Evolutionary conservation across 2,329 filamentous ascomycete species (phyloP).

Genomic region (Claviceps pusilla): DNA sequence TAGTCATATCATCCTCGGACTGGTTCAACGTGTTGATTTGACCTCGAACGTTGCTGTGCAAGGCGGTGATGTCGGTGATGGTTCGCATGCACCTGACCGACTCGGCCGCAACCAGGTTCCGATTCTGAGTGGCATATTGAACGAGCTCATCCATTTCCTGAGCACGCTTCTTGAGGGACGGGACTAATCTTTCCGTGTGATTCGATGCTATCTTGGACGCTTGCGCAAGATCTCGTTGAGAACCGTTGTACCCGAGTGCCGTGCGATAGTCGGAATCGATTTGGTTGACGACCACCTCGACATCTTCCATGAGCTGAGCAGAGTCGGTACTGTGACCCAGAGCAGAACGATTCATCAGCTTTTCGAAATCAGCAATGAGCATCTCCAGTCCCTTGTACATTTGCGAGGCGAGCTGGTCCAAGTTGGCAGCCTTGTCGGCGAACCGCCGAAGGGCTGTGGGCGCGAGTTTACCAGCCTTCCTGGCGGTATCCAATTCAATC

Average conservation of each 20-base stretch:
- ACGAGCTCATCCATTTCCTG: slow-evolving; percentile 48
- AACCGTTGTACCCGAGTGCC: slow-evolving; percentile 52
- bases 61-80: slow-evolving; percentile 65
- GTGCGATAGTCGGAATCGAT: slow-evolving; percentile 75
- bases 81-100: slow-evolving; percentile 64
- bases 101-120: slow-evolving; percentile 51
- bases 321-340: slow-evolving; percentile 48
- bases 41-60: slow-evolving; percentile 55
- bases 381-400: slow-evolving; percentile 48
- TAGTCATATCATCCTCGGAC: slow-evolving; percentile 59
- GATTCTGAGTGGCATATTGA: slow-evolving; percentile 44
- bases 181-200: slow-evolving; percentile 47
- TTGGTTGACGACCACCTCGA: slow-evolving; percentile 73
- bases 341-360: slow-evolving; percentile 37
- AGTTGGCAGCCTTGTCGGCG: slow-evolving; percentile 40
- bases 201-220: slow-evolving; percentile 49
- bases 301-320: slow-evolving; percentile 60
- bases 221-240: slow-evolving; percentile 43
- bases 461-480: slow-evolving; percentile 54
- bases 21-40: slow-evolving; percentile 59
- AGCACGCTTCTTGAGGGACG: slow-evolving; percentile 39
- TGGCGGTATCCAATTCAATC: slow-evolving; percentile 58
- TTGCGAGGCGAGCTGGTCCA: slow-evolving; percentile 44
- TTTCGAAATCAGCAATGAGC: slow-evolving; percentile 49
- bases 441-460: slow-evolving; percentile 44